phyloP scores from a whole-genome alignment of 257 asterid genomes.

The Fraxinus anomala region DNA sequence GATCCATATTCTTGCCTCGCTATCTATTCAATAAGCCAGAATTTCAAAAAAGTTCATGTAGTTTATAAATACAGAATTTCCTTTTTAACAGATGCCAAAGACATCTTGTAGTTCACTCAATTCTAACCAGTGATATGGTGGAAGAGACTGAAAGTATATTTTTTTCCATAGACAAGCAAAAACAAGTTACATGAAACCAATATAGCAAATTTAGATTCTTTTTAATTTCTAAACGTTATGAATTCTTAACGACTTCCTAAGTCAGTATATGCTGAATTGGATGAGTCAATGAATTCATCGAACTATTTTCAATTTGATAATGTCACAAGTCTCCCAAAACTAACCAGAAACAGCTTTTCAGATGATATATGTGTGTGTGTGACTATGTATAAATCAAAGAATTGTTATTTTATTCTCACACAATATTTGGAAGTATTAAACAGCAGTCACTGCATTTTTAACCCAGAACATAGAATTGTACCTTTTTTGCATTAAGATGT shows the following conservation, averaged over 20 bases:
- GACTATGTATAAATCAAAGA: too few relatives aligned
- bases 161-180: not conserved
- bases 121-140: not conserved
- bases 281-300: slow-evolving; percentile 12
- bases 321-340: slow-evolving; percentile 16
- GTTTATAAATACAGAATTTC: not conserved
- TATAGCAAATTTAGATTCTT: not conserved
- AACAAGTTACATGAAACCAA: not conserved
- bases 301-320: slow-evolving; percentile 15
- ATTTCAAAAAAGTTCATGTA: not conserved
- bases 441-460: slow-evolving; percentile 16
- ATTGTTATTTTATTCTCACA: not conserved
- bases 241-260: not conserved
- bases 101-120: not conserved
- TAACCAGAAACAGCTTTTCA: slow-evolving; percentile 12
- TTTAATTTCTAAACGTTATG: not conserved
- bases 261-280: slow-evolving; percentile 2
- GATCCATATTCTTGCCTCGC: not conserved
- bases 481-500: slow-evolving; percentile 7
- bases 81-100: slow-evolving; percentile 3
- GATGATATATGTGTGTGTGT: not conserved
- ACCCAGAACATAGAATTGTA: slow-evolving; percentile 7
- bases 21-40: not conserved
- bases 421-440: not conserved
- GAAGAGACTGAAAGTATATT: not conserved